phyloP scores from a whole-genome alignment of 768 basidiomycete species.

The Polyporus arcularius region DNA sequence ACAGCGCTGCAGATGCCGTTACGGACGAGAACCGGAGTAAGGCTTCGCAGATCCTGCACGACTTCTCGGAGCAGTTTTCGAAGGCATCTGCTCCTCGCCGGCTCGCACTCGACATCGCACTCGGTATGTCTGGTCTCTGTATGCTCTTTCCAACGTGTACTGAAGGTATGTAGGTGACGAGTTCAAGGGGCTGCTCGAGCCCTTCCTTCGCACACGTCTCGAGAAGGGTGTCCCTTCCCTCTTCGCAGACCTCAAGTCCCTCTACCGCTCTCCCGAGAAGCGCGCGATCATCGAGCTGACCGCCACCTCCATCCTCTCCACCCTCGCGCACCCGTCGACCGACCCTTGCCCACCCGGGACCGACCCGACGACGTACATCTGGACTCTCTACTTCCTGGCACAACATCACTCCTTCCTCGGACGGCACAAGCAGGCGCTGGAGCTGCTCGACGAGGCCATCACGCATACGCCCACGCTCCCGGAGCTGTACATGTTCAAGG shows the following conservation, averaged over 20 bases:
- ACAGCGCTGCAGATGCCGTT: conserved; percentile 34
- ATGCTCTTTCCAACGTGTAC: neutral
- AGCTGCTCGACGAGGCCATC: conserved; percentile 64
- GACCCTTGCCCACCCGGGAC: conserved; percentile 34
- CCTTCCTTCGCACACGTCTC: conserved; percentile 71
- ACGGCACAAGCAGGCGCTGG: conserved; percentile 50
- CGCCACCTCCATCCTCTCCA: conserved; percentile 50
- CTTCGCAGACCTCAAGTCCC: conserved; percentile 87
- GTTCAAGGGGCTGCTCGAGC: conserved; percentile 63
- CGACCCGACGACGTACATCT: conserved; percentile 82
- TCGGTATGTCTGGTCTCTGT: conserved; percentile 35
- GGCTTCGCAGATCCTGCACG: conserved; percentile 58
- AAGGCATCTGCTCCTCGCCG: conserved; percentile 72
- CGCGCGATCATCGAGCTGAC: conserved; percentile 68
- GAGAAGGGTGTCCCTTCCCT: conserved; percentile 89
- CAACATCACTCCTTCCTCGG: conserved; percentile 80
- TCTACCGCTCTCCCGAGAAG: conserved; percentile 71
- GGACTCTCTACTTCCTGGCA: conserved; percentile 94
- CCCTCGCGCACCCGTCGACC: conserved; percentile 38
- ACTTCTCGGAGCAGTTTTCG: conserved; percentile 64
- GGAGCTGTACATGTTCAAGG: conserved; percentile 82
- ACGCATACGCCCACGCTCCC: conserved; percentile 92
- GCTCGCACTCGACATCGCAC: conserved; percentile 67
- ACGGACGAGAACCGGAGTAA: conserved; percentile 51
- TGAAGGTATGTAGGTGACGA: conserved; percentile 48